Evolutionary conservation across 352 stramenopile genomes (phyloP).

Genomic region (Pythium oligandrum): DNA sequence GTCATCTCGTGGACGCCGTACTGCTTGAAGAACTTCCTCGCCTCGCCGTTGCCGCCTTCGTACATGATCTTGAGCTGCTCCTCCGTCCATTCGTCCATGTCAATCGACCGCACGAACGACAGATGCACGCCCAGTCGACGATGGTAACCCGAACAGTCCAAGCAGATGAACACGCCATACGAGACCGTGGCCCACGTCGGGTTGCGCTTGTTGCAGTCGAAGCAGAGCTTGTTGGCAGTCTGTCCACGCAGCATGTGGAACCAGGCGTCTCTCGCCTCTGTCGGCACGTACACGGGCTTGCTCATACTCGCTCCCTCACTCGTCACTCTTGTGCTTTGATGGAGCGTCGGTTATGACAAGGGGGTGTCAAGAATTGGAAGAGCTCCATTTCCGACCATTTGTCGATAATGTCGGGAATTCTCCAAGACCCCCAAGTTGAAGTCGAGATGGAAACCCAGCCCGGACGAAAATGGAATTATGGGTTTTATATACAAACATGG

Average conservation of each 20-base stretch:
- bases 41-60: conserved; percentile 90
- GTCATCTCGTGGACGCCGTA: conserved; percentile 84
- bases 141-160: conserved; percentile 94
- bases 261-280: conserved; percentile 72
- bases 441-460: too few species aligned
- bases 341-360: too few species aligned
- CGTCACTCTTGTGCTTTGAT: background rate
- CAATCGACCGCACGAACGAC: conserved; percentile 93
- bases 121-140: conserved; percentile 91
- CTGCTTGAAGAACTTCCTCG: conserved; percentile 93
- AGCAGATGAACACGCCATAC: conserved; percentile 96
- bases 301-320: conserved; percentile 7
- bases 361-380: too few species aligned
- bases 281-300: conserved; percentile 73
- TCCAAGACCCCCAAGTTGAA: too few species aligned
- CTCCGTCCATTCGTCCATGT: conserved; percentile 96
- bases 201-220: conserved; percentile 95
- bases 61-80: conserved; percentile 92
- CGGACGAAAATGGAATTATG: too few species aligned
- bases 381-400: too few species aligned
- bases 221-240: conserved; percentile 89
- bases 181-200: conserved; percentile 94
- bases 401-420: too few species aligned
- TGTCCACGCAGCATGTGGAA: conserved; percentile 81
- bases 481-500: too few species aligned